phyloP scores from a whole-genome alignment of 768 basidiomycete species.

The Rhodotorula paludigena region DNA sequence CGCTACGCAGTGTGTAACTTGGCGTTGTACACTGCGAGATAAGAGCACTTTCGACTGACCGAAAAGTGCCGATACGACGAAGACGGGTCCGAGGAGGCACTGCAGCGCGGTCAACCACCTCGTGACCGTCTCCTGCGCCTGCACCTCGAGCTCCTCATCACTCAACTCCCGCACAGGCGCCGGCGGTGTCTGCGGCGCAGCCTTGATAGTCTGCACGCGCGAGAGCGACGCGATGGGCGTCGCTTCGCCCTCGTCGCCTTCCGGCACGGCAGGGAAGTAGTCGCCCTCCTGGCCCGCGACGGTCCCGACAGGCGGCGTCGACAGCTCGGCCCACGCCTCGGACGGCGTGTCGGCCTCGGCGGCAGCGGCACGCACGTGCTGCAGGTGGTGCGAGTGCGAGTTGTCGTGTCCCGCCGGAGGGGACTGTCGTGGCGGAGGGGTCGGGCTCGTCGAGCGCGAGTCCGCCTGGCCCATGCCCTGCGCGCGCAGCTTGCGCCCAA shows the following conservation, averaged over 20 bases:
- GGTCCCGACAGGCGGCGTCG: neutral
- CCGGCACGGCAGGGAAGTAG: constrained; percentile 4
- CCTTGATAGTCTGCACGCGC: too few relatives aligned
- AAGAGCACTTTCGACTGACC: too few relatives aligned
- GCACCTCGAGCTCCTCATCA: constrained; percentile 19
- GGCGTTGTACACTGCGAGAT: too few relatives aligned
- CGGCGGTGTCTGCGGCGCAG: too few relatives aligned
- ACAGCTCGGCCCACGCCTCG: constrained; percentile 2
- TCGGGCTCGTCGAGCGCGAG: constrained; percentile 1
- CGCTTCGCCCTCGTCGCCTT: constrained; percentile 1
- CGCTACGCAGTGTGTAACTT: too few relatives aligned
- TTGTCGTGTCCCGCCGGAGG: constrained; percentile 7
- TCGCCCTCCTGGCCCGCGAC: neutral
- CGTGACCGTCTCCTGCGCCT: constrained; percentile 44
- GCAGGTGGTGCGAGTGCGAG: constrained; percentile 38
- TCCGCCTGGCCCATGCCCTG: constrained; percentile 8
- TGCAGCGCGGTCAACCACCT: constrained; percentile 80
- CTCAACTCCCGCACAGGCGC: neutral
- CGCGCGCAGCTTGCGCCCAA: constrained; percentile 35
- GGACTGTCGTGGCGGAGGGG: too few relatives aligned
- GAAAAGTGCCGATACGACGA: constrained; percentile 69
- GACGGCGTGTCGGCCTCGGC: constrained; percentile 7
- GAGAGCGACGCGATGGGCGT: neutral
- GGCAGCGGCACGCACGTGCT: constrained; percentile 13
- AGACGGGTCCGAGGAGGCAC: constrained; percentile 73